Percentiles rank a stretch among this genome's conserved stretches.
phyloP scores from a whole-genome alignment of 768 basidiomycete species.

The Boletus vermiculosoides region DNA sequence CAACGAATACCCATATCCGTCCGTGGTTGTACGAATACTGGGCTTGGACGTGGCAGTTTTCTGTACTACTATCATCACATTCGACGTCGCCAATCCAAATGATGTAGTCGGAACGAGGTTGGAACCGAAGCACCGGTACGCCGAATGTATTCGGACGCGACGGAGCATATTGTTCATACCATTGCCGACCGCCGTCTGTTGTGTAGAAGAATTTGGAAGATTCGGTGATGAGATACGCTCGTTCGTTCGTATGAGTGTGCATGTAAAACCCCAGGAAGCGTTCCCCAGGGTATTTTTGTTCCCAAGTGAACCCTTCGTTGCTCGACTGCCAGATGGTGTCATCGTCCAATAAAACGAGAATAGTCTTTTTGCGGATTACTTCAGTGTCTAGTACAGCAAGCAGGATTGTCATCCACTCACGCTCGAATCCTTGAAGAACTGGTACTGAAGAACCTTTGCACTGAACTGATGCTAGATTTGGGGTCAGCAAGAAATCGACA shows the following conservation, averaged over 20 bases:
- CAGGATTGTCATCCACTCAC: constrained; percentile 36
- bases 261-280: constrained; percentile 84
- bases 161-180: constrained; percentile 61
- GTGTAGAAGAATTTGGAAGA: constrained; percentile 68
- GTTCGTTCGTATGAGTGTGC: constrained; percentile 74
- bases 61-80: constrained; percentile 49
- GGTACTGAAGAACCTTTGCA: constrained; percentile 63
- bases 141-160: constrained; percentile 77
- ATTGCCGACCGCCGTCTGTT: constrained; percentile 73
- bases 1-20: constrained; percentile 69
- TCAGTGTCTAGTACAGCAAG: background rate
- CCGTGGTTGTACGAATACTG: constrained; percentile 79
- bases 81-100: constrained; percentile 85
- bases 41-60: constrained; percentile 71
- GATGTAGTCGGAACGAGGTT: constrained; percentile 77
- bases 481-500: constrained; percentile 4
- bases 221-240: constrained; percentile 88
- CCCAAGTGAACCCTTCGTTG: constrained; percentile 95
- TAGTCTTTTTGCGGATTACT: constrained; percentile 47
- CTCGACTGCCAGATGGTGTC: constrained; percentile 87
- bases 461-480: constrained; percentile 65
- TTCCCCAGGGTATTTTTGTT: constrained; percentile 54
- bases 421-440: constrained; percentile 81
- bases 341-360: constrained; percentile 79
- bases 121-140: constrained; percentile 79